Evolutionary conservation across 768 basidiomycete species (phyloP), one percentile per base, ranked within the genome.

Genomic region (Serendipita sp.): DNA sequence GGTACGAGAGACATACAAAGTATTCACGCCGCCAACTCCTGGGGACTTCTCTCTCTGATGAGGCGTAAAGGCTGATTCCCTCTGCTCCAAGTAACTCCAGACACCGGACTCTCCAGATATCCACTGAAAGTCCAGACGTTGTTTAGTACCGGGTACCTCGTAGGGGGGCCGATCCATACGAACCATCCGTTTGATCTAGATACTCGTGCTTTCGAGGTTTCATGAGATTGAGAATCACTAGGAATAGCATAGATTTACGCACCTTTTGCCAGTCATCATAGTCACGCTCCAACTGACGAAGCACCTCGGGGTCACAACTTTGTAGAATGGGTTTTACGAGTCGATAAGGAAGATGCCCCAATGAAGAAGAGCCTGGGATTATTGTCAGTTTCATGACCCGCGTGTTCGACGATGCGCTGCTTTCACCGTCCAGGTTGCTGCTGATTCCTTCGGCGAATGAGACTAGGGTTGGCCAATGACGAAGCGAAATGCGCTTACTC

Each of bases 271-370:
- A 58, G 11, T 58, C 53, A 30, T 28, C 33, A 20, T 30, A 84
- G 56, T 79, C 74, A 66, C 80, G 75, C 73, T 92, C 89, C 65
- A 91, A 71, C 65, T 80, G 76, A 63, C 79, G 73, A 26, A 92
- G 79, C 65, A 84, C 83, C 64, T 88, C 85, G 65, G 82, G 78
- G 62, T 78, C 78, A 72, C 88, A 90, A 67, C 79, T 79, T 68
- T 85, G 82, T 64, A 92, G 75, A 45, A 92, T 82, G 45, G 88
- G 90, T 69, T 79, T 80, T 65, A 86, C 79, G 60, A 90, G 75
- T 45, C 78, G 75, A 71, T 81, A 86, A 63, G 80, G 80, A 67
- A 88, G 69, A 65, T 71, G 70, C 7, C 67, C 64, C 64, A 58
- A 79, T 78, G 26, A 92, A 42, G 30, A 63, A 51, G 34, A 61